Evolutionary conservation across 306 rosid species (phyloP).

Genomic region (Ochetophila trinervis): DNA sequence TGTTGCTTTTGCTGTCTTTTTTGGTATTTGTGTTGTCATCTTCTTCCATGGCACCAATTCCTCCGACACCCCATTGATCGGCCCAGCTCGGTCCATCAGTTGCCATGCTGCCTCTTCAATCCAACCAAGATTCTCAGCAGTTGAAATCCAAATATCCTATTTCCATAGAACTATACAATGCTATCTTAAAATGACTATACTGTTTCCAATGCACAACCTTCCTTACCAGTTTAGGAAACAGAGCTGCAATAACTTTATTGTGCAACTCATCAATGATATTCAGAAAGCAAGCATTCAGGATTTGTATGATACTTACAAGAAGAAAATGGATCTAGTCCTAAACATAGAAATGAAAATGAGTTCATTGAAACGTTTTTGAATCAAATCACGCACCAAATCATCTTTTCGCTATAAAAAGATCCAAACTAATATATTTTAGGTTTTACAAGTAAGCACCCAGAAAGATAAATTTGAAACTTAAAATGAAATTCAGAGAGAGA

Average conservation of each 20-base stretch:
- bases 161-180: neutral
- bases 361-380: too few species aligned
- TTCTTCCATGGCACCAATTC: conserved; percentile 80
- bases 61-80: conserved; percentile 95
- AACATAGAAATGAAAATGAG: too few species aligned
- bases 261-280: neutral
- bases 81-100: conserved; percentile 88
- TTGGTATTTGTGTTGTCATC: conserved; percentile 33
- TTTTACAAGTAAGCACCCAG: too few species aligned
- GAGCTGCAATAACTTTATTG: neutral
- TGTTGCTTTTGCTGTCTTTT: conserved; percentile 34
- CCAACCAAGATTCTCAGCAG: neutral
- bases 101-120: conserved; percentile 37
- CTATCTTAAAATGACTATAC: neutral
- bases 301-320: too few species aligned
- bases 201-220: neutral
- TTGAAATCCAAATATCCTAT: neutral
- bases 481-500: conserved; percentile 1
- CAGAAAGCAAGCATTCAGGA: too few species aligned
- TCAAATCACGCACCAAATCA: too few species aligned
- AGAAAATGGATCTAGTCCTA: too few species aligned
- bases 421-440: too few species aligned
- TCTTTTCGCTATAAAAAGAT: too few species aligned
- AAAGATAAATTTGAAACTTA: neutral
- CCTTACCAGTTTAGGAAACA: neutral